Conservation (phyloP, 1,139 yeast genomes). For the Suhomyces maxii region DNA sequence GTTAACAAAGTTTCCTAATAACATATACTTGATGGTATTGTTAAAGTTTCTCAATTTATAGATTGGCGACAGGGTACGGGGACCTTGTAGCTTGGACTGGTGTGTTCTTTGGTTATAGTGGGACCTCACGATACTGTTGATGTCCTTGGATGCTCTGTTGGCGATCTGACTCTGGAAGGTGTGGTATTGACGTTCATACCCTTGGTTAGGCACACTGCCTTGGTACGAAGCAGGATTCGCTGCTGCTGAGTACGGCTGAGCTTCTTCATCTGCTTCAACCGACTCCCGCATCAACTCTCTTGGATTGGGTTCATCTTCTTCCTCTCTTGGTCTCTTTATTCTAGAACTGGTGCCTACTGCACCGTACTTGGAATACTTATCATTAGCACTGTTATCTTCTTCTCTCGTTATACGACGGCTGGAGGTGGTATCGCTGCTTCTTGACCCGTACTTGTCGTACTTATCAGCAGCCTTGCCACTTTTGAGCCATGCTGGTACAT, state of each 20-base stretch:
- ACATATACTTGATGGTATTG: conserved; percentile 84
- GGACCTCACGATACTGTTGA: conserved; percentile 64
- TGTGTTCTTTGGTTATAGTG: conserved; percentile 88
- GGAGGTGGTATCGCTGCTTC: not conserved
- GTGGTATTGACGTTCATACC: conserved; percentile 26
- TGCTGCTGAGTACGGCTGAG: conserved; percentile 31
- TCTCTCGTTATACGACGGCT: conserved; percentile 11
- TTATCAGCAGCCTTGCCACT: conserved; percentile 29
- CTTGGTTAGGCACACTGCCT: conserved; percentile 8
- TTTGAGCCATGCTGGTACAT: conserved; percentile 45
- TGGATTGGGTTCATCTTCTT: conserved; percentile 14
- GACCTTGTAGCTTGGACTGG: conserved; percentile 58
- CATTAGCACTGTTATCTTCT: conserved; percentile 10
- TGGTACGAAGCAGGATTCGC: conserved; percentile 29
- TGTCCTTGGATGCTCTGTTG: conserved; percentile 38
- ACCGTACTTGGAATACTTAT: conserved; percentile 33
- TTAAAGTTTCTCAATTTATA: conserved; percentile 85
- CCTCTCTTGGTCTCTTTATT: conserved; percentile 14
- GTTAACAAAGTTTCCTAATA: conserved; percentile 68
- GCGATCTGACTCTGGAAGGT: conserved; percentile 43
- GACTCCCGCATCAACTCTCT: not conserved
- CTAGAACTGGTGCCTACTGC: conserved; percentile 10
- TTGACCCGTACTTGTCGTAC: conserved; percentile 42
- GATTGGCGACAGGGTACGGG: conserved; percentile 77
- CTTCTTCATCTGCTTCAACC: conserved; percentile 6